Percentiles rank a stretch among this genome's conserved stretches.
phyloP scores from a whole-genome alignment of 257 asterid genomes.

The Ballota nigra region DNA sequence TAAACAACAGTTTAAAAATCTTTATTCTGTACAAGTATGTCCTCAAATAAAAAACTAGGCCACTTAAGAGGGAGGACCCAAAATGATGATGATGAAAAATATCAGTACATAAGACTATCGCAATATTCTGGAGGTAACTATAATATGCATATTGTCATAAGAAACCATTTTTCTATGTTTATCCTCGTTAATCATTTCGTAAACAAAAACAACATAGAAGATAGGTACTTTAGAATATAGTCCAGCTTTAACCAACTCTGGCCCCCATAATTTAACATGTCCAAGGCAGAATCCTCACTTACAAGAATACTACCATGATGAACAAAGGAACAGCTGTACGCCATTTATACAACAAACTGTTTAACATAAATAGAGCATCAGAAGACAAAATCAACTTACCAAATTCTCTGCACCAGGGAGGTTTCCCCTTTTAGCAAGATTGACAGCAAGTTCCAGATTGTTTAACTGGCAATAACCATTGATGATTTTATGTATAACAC shows the following conservation, averaged over 20 bases:
- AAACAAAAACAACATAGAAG: neutral
- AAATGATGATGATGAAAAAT: neutral
- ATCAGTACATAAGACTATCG: neutral
- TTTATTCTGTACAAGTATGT: neutral
- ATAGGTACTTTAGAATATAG: neutral
- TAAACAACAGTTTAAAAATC: constrained; percentile 3
- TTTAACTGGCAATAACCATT: constrained; percentile 59
- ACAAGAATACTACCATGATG: constrained; percentile 15
- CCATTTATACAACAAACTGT: neutral
- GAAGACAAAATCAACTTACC: constrained; percentile 47
- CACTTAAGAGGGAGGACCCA: neutral
- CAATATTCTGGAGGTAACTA: neutral
- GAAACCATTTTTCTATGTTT: neutral
- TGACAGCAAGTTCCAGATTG: constrained; percentile 99
- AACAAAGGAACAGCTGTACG: neutral
- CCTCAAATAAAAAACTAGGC: neutral
- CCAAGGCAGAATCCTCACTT: constrained; percentile 6
- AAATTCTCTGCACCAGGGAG: constrained; percentile 99
- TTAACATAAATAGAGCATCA: constrained; percentile 9
- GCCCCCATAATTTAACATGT: constrained; percentile 7
- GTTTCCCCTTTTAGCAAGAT: constrained; percentile 97
- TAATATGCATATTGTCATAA: neutral
- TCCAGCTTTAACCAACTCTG: neutral
- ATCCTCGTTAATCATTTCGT: neutral
- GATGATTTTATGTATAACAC: constrained; percentile 1